phyloP scores from a whole-genome alignment of 2,329 filamentous ascomycete species.

The Trichoderma atrobrunneum region DNA sequence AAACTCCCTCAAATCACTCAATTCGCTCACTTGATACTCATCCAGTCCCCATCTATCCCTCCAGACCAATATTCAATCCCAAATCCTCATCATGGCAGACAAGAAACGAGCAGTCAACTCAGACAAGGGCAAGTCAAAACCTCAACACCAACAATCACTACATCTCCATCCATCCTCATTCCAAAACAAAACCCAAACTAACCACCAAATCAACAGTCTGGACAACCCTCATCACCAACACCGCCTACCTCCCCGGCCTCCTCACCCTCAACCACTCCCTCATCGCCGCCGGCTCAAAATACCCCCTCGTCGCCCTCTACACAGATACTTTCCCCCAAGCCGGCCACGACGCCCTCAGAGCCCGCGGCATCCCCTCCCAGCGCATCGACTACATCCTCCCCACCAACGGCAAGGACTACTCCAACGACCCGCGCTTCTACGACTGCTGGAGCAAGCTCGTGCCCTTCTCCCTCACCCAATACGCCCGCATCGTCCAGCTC shows the following conservation, averaged over 20 bases:
- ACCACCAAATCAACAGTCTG: slow-evolving; percentile 59
- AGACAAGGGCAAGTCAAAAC: slow-evolving; percentile 34
- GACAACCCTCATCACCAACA: slow-evolving; percentile 85
- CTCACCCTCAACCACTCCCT: slow-evolving; percentile 79
- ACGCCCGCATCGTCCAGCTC: slow-evolving; percentile 75
- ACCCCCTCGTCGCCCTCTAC: slow-evolving; percentile 80
- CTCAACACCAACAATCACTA: slow-evolving; percentile 1
- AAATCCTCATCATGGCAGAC: slow-evolving; percentile 24
- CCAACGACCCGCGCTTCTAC: slow-evolving; percentile 78
- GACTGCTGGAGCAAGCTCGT: slow-evolving; percentile 88
- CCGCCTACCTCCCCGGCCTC: slow-evolving; percentile 75
- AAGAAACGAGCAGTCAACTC: slow-evolving; percentile 38
- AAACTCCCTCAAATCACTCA: background rate
- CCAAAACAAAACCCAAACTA: background rate
- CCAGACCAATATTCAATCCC: fast-evolving
- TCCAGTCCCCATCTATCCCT: background rate
- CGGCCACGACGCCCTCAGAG: slow-evolving; percentile 66
- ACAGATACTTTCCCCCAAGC: slow-evolving; percentile 70
- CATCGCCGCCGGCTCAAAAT: slow-evolving; percentile 60
- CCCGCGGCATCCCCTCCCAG: slow-evolving; percentile 66
- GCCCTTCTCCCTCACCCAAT: slow-evolving; percentile 73
- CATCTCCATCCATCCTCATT: background rate
- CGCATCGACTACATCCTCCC: slow-evolving; percentile 72
- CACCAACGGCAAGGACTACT: slow-evolving; percentile 62
- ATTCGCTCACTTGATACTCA: background rate